Percentiles rank a stretch among this genome's conserved stretches.
Evolutionary conservation across 1,139 yeast genomes (phyloP).

Genomic region (Taphrina flavorubra): DNA sequence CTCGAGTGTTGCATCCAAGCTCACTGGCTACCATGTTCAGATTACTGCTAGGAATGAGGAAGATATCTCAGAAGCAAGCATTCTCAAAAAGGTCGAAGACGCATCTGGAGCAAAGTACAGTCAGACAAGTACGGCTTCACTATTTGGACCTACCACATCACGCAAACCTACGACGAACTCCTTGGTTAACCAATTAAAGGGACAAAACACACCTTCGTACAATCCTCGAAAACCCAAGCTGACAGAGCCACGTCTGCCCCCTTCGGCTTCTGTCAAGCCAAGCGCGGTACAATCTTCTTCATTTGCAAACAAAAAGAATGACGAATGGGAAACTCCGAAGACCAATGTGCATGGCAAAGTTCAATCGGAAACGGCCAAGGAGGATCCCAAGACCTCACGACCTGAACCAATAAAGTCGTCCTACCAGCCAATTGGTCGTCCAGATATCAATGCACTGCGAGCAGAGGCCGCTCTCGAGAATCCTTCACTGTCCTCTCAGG

Average conservation of each 20-base stretch:
- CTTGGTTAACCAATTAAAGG: slow-evolving; percentile 50
- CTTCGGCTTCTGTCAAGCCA: slow-evolving; percentile 48
- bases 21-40: slow-evolving; percentile 86
- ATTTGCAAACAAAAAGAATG: slow-evolving; percentile 1
- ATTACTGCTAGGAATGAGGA: slow-evolving; percentile 94
- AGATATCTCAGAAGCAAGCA: slow-evolving; percentile 80
- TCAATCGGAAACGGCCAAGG: slow-evolving; percentile 46
- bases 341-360: slow-evolving; percentile 12
- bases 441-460: slow-evolving; percentile 59
- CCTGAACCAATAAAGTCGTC: slow-evolving; percentile 53
- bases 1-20: slow-evolving; percentile 53
- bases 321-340: slow-evolving; percentile 38
- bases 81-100: slow-evolving; percentile 75
- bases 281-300: slow-evolving; percentile 37
- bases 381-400: not conserved
- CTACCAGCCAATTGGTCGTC: slow-evolving; percentile 65
- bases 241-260: slow-evolving; percentile 42
- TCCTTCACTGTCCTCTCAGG: slow-evolving; percentile 45
- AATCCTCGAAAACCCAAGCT: slow-evolving; percentile 47
- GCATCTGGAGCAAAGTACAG: slow-evolving; percentile 98
- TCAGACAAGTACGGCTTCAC: slow-evolving; percentile 51
- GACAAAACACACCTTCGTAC: slow-evolving; percentile 45
- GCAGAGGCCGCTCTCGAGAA: slow-evolving; percentile 52
- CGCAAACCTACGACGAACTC: slow-evolving; percentile 47
- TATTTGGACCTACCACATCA: slow-evolving; percentile 54